Evolutionary conservation across 2,329 filamentous ascomycete species (phyloP).

Genomic region (Fusarium mexicanum): DNA sequence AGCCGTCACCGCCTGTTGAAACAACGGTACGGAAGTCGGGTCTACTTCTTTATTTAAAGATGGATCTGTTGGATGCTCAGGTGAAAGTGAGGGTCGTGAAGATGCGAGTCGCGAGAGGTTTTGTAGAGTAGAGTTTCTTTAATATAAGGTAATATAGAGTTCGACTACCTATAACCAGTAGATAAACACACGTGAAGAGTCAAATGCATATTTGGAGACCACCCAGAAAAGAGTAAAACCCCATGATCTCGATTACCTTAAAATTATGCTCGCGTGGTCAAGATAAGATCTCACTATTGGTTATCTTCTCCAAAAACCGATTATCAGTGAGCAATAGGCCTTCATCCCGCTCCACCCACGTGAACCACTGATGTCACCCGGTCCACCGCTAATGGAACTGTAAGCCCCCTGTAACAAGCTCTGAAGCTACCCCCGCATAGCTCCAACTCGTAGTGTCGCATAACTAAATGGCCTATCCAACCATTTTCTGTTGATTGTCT

Average conservation of each 20-base stretch:
- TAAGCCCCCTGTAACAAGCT: not conserved
- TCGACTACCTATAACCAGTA: not conserved
- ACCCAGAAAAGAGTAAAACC: conserved; percentile 11
- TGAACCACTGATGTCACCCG: conserved; percentile 33
- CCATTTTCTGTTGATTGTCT: not conserved
- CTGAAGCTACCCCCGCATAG: conserved; percentile 15
- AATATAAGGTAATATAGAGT: not conserved
- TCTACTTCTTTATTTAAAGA: not conserved
- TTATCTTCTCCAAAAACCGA: not conserved
- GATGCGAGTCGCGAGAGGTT: conserved; percentile 1
- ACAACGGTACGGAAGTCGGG: conserved; percentile 17
- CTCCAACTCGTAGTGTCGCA: conserved; percentile 16
- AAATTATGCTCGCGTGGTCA: conserved; percentile 30
- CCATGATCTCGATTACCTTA: conserved; percentile 23
- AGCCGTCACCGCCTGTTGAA: conserved; percentile 28
- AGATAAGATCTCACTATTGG: conserved; percentile 21
- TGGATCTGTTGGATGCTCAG: not conserved
- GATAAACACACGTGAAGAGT: not conserved
- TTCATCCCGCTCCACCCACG: conserved; percentile 19
- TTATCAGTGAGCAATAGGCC: conserved; percentile 7
- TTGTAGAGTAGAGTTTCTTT: not conserved
- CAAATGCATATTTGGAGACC: not conserved
- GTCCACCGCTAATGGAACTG: conserved; percentile 15
- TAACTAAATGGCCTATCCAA: conserved; percentile 1
- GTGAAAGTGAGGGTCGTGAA: not conserved